Evolutionary conservation across 2,329 filamentous ascomycete genomes (phyloP).

Genomic region (Alternaria brassicicola): DNA sequence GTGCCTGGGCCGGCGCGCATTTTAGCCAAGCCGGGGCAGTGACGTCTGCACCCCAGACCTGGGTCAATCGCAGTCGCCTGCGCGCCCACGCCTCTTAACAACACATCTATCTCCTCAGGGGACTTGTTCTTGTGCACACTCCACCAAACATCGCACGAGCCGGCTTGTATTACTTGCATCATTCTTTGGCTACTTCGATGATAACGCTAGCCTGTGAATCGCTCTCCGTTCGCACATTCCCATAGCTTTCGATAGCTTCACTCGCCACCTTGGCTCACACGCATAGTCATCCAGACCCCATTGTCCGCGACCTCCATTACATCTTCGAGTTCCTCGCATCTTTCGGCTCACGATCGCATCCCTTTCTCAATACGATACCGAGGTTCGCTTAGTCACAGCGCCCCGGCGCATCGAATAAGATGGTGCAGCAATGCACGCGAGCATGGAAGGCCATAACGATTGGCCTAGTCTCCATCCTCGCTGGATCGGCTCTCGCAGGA

Average conservation of each 20-base stretch:
- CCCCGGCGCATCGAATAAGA: slow-evolving; percentile 20
- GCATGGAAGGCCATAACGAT: slow-evolving; percentile 34
- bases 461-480: slow-evolving; percentile 38
- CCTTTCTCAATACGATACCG: neutral
- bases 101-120: neutral
- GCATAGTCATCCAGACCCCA: neutral
- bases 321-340: neutral
- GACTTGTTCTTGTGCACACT: neutral
- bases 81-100: slow-evolving; percentile 16
- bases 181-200: neutral
- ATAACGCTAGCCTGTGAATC: neutral
- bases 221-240: neutral
- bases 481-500: slow-evolving; percentile 35
- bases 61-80: slow-evolving; percentile 12
- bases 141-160: neutral
- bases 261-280: slow-evolving; percentile 21
- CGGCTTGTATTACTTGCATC: neutral
- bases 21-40: slow-evolving; percentile 15
- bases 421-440: slow-evolving; percentile 31
- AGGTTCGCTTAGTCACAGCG: slow-evolving; percentile 3
- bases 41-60: slow-evolving; percentile 26
- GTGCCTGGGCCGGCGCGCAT: slow-evolving; percentile 23
- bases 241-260: slow-evolving; percentile 14
- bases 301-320: neutral
- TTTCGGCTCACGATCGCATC: neutral